phyloP scores from a whole-genome alignment of 192 early-diverging fungal species.

The Umbelopsis isabellina region DNA sequence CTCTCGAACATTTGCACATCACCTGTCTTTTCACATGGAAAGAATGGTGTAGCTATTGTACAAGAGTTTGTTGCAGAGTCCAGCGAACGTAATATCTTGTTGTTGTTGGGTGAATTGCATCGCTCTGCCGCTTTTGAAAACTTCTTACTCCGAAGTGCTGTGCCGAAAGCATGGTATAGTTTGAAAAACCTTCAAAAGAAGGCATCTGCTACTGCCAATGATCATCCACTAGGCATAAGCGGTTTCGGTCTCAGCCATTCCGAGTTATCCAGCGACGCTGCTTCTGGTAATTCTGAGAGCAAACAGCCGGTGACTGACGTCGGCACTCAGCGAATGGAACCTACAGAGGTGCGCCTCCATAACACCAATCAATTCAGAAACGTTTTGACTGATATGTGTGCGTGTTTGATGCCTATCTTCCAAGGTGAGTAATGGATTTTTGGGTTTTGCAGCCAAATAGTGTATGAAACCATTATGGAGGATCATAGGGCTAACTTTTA shows the following conservation, averaged over 20 bases:
- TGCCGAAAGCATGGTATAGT: conserved; percentile 75
- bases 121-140: conserved; percentile 49
- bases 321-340: conserved; percentile 37
- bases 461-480: background rate
- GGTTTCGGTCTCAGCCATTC: conserved; percentile 6
- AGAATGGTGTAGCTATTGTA: conserved; percentile 61
- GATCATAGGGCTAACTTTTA: background rate
- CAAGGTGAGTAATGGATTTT: conserved; percentile 52
- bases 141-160: conserved; percentile 53
- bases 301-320: conserved; percentile 9
- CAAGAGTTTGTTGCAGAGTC: conserved; percentile 61
- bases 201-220: conserved; percentile 2
- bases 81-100: conserved; percentile 51
- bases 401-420: conserved; percentile 62
- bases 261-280: background rate
- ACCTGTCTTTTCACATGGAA: conserved; percentile 64
- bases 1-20: conserved; percentile 74
- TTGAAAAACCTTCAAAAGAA: conserved; percentile 46
- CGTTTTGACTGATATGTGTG: conserved; percentile 68
- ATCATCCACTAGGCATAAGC: conserved; percentile 36
- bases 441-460: too few species aligned
- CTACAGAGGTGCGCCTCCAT: conserved; percentile 62
- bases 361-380: conserved; percentile 69
- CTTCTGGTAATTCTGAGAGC: background rate
- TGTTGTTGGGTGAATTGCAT: conserved; percentile 63